A percentile compares a stretch with the other conserved stretches of the same genome.
Conservation (phyloP, 225 moss, liverwort and hornwort genomes). For the Climacium dendroides region DNA sequence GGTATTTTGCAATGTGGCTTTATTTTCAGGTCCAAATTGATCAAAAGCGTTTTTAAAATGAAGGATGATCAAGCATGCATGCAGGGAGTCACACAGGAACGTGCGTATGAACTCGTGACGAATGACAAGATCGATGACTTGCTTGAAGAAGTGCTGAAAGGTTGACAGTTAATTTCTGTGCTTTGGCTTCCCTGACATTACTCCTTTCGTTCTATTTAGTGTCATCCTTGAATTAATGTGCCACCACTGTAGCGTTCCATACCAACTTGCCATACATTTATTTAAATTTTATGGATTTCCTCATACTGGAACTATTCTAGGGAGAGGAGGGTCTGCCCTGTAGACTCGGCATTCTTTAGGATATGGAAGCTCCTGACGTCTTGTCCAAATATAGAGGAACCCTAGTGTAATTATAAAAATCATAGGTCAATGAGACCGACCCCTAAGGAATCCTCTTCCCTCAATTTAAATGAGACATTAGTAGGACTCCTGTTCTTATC, state of each 20-base stretch:
- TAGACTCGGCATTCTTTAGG: neutral
- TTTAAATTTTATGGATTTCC: neutral
- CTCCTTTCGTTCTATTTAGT: neutral
- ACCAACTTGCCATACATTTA: neutral
- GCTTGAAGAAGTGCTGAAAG: constrained; percentile 84
- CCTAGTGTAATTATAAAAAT: neutral
- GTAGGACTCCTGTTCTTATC: neutral
- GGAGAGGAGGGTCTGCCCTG: neutral
- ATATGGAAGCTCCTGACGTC: neutral
- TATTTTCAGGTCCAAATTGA: constrained; percentile 48
- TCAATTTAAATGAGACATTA: neutral
- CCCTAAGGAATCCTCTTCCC: neutral
- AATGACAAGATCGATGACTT: constrained; percentile 67
- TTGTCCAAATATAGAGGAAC: neutral
- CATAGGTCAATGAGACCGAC: neutral
- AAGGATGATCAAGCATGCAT: constrained; percentile 55
- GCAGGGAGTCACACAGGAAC: constrained; percentile 75
- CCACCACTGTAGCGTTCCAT: neutral
- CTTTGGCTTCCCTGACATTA: neutral
- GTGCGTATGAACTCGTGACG: constrained; percentile 68
- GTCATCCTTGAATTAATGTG: neutral
- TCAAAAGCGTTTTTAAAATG: constrained; percentile 65
- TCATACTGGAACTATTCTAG: neutral
- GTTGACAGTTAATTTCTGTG: neutral
- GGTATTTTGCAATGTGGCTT: neutral